Percentiles rank a stretch among this genome's conserved stretches.
These are phyloP conservation scores for Gnomoniopsis smithogilvyi DNA, from an alignment of 2,329 filamentous ascomycete genomes.

Conservation along the genomic window DNA sequence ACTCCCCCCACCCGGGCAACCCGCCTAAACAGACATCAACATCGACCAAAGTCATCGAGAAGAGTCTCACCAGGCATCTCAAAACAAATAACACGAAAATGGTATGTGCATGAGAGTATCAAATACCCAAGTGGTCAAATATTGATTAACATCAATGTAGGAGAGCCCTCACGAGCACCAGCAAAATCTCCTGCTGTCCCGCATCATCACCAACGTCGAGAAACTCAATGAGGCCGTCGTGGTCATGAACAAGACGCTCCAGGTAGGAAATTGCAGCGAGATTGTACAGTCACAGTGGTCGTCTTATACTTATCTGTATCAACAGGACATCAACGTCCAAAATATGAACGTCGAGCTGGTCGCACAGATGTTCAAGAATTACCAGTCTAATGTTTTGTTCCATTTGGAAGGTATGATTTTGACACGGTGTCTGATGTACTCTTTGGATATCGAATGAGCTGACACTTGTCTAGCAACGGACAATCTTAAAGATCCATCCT, in stretches of 20 bases:
- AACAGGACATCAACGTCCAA: slow-evolving; percentile 91
- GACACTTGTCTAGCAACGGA: slow-evolving; percentile 62
- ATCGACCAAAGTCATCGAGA: neutral
- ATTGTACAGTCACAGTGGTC: neutral
- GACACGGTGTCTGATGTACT: no score
- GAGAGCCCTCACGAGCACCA: slow-evolving; percentile 98
- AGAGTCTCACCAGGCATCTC: neutral
- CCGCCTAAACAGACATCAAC: neutral
- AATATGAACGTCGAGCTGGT: slow-evolving; percentile 99
- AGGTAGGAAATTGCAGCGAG: slow-evolving; percentile 47
- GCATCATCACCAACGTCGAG: slow-evolving; percentile 97
- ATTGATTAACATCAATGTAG: slow-evolving; percentile 35
- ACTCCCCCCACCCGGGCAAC: slow-evolving; percentile 9
- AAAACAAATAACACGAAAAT: neutral
- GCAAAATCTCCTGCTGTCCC: slow-evolving; percentile 86
- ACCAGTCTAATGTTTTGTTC: slow-evolving; percentile 95
- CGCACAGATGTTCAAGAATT: slow-evolving; percentile 99
- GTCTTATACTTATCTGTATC: neutral
- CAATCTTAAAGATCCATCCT: slow-evolving; percentile 75
- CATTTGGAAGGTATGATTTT: slow-evolving; percentile 78
- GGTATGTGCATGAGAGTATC: neutral
- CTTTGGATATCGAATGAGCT: neutral
- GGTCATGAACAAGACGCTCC: slow-evolving; percentile 87
- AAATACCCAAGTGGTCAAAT: neutral
- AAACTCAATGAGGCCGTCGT: slow-evolving; percentile 95